Conservation (phyloP, 495 filamentous ascomycete species). For the Tuber magnatum region DNA sequence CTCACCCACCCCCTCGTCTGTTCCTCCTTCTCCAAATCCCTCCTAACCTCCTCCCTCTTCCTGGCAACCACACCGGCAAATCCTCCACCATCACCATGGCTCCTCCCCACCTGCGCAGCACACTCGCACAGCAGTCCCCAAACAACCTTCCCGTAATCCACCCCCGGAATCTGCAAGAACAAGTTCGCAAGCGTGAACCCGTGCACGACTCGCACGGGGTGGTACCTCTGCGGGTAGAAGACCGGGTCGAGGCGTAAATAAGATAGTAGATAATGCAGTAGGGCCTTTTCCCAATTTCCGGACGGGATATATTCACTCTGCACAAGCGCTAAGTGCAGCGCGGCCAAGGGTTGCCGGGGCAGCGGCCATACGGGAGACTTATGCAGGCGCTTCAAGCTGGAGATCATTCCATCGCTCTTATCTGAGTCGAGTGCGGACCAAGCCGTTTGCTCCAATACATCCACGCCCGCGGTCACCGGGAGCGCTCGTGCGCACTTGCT, state of each 20-base stretch:
- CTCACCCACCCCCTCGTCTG: slow-evolving; percentile 20
- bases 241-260: slow-evolving; percentile 26
- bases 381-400: slow-evolving; percentile 18
- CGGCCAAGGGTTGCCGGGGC: slow-evolving; percentile 28
- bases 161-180: slow-evolving; percentile 27
- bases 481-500: slow-evolving; percentile 8
- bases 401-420: background rate
- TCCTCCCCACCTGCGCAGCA: slow-evolving; percentile 24
- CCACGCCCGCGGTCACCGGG: background rate
- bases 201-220: slow-evolving; percentile 30
- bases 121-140: slow-evolving; percentile 33
- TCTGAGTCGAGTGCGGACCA: slow-evolving; percentile 8
- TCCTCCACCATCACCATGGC: slow-evolving; percentile 23
- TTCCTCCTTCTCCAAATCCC: slow-evolving; percentile 31
- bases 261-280: slow-evolving; percentile 26
- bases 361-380: slow-evolving; percentile 17
- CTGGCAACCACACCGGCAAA: slow-evolving; percentile 25
- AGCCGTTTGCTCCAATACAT: slow-evolving; percentile 13
- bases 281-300: slow-evolving; percentile 18
- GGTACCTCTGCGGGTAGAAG: slow-evolving; percentile 31
- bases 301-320: slow-evolving; percentile 22
- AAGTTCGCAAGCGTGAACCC: slow-evolving; percentile 32
- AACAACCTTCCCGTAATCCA: slow-evolving; percentile 34
- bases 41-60: slow-evolving; percentile 30
- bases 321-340: slow-evolving; percentile 25